phyloP scores from a whole-genome alignment of 148 eudicot species.

The Persicaria maculosa region DNA sequence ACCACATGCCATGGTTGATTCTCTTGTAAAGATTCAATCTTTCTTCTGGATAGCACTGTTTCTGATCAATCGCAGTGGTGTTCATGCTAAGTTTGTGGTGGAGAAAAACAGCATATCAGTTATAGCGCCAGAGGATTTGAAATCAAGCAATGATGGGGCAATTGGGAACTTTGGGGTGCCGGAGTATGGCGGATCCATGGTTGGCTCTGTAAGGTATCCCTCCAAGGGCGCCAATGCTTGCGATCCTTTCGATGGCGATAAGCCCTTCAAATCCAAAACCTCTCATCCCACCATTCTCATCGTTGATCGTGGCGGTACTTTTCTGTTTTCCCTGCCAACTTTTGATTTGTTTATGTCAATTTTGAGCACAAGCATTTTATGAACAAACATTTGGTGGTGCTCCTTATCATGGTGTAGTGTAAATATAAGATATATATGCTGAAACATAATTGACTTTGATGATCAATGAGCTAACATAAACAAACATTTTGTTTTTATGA shows the following conservation, averaged over 20 bases:
- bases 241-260: neutral
- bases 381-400: neutral
- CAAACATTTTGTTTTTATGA: no score
- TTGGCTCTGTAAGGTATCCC: constrained; percentile 8
- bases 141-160: constrained; percentile 1
- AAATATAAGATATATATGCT: no score
- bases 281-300: constrained; percentile 8
- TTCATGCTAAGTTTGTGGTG: constrained; percentile 10
- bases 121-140: neutral
- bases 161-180: constrained; percentile 15
- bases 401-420: no score
- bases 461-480: no score
- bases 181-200: constrained; percentile 7
- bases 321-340: neutral
- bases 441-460: no score
- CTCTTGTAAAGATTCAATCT: neutral
- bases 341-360: neutral
- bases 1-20: constrained; percentile 6
- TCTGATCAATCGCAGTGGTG: neutral
- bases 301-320: constrained; percentile 12
- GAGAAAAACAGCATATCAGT: constrained; percentile 13
- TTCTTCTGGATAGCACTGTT: neutral
- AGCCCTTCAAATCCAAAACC: constrained; percentile 11
- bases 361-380: neutral
- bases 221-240: neutral